phyloP scores from a whole-genome alignment of 2,329 filamentous ascomycete species.

The Torrubiella hemipterigena region DNA sequence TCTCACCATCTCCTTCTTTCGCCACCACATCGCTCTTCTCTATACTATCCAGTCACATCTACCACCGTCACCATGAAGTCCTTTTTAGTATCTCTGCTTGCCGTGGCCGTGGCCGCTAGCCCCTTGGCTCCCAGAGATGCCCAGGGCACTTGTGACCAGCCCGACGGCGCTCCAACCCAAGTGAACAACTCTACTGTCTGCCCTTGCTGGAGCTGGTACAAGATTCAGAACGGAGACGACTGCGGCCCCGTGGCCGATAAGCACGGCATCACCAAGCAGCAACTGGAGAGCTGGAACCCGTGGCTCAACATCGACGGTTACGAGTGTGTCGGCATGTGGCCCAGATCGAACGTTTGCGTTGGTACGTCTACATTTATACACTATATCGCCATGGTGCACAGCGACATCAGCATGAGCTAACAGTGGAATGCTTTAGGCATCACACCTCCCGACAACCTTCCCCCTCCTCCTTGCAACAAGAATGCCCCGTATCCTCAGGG shows the following conservation, averaged over 20 bases:
- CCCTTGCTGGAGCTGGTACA: conserved; percentile 5
- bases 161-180: conserved; percentile 3
- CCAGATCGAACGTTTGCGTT: conserved; percentile 4
- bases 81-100: not conserved
- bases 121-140: conserved; percentile 3
- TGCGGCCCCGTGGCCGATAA: conserved; percentile 4
- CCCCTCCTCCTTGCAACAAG: conserved; percentile 1
- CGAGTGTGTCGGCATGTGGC: conserved; percentile 6
- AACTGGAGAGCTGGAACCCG: conserved; percentile 5
- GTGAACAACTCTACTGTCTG: too few relatives aligned
- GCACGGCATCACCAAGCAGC: conserved; percentile 2
- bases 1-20: too few relatives aligned
- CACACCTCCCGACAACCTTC: conserved; percentile 1
- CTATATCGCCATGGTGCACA: too few relatives aligned
- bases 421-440: conserved; percentile 4
- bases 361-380: too few relatives aligned
- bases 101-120: conserved; percentile 3
- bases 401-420: too few relatives aligned
- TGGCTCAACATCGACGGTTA: conserved; percentile 5
- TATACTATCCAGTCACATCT: too few relatives aligned
- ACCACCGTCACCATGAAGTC: conserved; percentile 4
- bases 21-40: too few relatives aligned
- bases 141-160: conserved; percentile 1
- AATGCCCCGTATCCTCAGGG: conserved; percentile 4
- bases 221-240: conserved; percentile 4